A percentile compares a stretch with the other conserved stretches of the same genome.
Conservation (phyloP, 352 stramenopile genomes). For the Globisporangium uncinulatum region DNA sequence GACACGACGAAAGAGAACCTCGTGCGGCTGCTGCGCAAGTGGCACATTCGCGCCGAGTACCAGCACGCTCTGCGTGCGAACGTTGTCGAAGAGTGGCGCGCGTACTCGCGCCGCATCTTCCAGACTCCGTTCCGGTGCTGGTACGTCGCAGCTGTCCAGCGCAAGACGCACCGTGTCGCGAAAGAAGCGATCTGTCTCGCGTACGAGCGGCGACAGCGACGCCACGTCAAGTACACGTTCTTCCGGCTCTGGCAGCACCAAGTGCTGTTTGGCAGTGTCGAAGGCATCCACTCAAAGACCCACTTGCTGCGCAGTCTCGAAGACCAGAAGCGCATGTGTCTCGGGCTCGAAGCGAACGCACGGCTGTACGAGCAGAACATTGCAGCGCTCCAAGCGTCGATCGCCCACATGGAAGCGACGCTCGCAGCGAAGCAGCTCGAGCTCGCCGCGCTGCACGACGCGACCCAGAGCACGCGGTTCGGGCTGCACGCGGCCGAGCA, state of each 20-base stretch:
- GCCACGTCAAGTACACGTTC: conserved; percentile 72
- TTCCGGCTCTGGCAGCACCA: conserved; percentile 82
- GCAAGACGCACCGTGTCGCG: conserved; percentile 29
- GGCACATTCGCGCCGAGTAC: conserved; percentile 48
- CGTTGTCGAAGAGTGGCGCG: conserved; percentile 50
- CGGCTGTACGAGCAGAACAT: conserved; percentile 58
- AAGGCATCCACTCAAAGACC: conserved; percentile 59
- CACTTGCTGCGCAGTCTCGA: conserved; percentile 61
- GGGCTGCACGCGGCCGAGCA: conserved; percentile 68
- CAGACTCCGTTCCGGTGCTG: conserved; percentile 71
- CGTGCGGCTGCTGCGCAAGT: conserved; percentile 31
- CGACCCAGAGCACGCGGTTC: conserved; percentile 61
- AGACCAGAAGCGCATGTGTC: conserved; percentile 72
- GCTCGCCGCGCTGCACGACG: conserved; percentile 44
- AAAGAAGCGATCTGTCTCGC: conserved; percentile 65
- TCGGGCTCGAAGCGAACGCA: conserved; percentile 58
- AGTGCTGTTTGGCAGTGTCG: conserved; percentile 60
- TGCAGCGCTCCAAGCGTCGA: conserved; percentile 43
- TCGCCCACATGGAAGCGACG: conserved; percentile 46
- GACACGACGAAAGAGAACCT: conserved; percentile 43
- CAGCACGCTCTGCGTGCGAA: conserved; percentile 44
- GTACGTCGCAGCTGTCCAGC: conserved; percentile 41
- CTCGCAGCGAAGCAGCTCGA: conserved; percentile 65
- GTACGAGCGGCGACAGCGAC: conserved; percentile 52
- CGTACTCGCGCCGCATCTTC: conserved; percentile 57